Percentiles rank a stretch among this genome's conserved stretches.
These are phyloP conservation scores for Aspergillus asperescens DNA, from an alignment of 495 filamentous ascomycete species.

Conservation along the genomic window DNA sequence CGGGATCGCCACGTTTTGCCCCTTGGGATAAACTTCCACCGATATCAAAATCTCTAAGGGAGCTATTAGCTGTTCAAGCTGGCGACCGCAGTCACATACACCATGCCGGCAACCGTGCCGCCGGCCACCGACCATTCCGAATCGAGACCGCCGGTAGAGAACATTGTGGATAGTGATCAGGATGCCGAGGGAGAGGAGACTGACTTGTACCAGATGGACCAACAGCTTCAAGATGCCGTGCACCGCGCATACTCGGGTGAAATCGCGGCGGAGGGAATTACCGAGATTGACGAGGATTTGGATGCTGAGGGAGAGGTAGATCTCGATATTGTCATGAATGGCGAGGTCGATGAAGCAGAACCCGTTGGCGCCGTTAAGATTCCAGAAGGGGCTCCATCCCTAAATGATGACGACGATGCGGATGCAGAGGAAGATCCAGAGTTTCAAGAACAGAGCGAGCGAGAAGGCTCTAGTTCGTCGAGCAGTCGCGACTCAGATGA, in stretches of 20 bases:
- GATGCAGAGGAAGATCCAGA: constrained; percentile 42
- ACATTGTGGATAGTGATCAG: constrained; percentile 44
- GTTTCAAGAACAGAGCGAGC: constrained; percentile 39
- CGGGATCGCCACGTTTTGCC: constrained; percentile 10
- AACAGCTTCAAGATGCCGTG: constrained; percentile 45
- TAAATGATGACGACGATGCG: constrained; percentile 39
- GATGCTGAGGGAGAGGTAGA: constrained; percentile 30
- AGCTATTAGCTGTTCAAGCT: constrained; percentile 28
- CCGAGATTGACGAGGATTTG: constrained; percentile 27
- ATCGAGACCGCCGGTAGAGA: constrained; percentile 28
- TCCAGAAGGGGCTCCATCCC: constrained; percentile 48
- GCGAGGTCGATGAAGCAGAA: constrained; percentile 48
- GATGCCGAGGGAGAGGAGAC: constrained; percentile 52
- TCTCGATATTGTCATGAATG: constrained; percentile 23
- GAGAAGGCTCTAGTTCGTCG: constrained; percentile 47
- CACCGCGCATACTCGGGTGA: constrained; percentile 52
- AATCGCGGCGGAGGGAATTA: constrained; percentile 37
- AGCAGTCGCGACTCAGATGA: constrained; percentile 64
- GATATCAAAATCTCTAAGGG: constrained; percentile 1
- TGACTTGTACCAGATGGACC: constrained; percentile 44
- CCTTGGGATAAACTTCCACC: constrained; percentile 4
- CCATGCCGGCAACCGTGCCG: constrained; percentile 47
- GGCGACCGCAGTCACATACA: constrained; percentile 42
- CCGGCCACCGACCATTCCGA: constrained; percentile 38
- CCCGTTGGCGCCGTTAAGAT: constrained; percentile 74